Base-by-base conservation (phyloP, 148 eudicot species). In the Silene latifolia region DNA sequence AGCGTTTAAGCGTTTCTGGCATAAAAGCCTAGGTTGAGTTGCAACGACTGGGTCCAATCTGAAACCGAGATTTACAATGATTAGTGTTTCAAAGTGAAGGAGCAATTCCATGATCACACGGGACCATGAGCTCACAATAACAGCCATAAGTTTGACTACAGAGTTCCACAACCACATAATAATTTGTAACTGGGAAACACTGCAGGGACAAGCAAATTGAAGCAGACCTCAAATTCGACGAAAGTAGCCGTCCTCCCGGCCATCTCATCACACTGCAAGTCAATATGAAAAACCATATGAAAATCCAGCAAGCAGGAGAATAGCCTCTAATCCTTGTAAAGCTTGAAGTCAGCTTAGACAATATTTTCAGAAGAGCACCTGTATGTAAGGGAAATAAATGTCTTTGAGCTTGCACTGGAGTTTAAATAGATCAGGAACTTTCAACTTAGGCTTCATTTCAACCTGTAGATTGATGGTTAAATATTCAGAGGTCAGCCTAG, bases 361-460 rank as follows among this genome's bases (percentile, higher is more conserved):
- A 68, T 7, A 0, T 8, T 20, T 19, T 54, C 24, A 58, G 15
- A 18, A n/a, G 32, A 66, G 51, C 77, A 89, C 97, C 92, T 92
- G 97, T 63, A 92, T 89, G 71, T 89, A 92, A 8, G 92, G 97
- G 73, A 89, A 92, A 83, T 92, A 92, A 10, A 92, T 92, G 76
- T 92, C 94, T 79, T 92, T 92, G 78, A 92, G 64, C 82, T 72
- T 88, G 86, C 88, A 83, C 60, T 81, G 86, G 39, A 92, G 88
- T 51, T 74, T 83, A 48, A 53, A 72, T 60, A 87, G 29, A 71
- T 86, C 72, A 75, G 80, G 71, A 65, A 73, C 71, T 70, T 77
- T 82, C 83, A 80, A 66, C 79, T 86, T 88, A 46, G 84, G 90
- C 71, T 86, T 71, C 69, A 92, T 84, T 56, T 87, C 90, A 73